A percentile compares a stretch with the other conserved stretches of the same genome.
Evolutionary conservation across 441 rosid genomes (phyloP).

Genomic region (Corymbia calophylla): DNA sequence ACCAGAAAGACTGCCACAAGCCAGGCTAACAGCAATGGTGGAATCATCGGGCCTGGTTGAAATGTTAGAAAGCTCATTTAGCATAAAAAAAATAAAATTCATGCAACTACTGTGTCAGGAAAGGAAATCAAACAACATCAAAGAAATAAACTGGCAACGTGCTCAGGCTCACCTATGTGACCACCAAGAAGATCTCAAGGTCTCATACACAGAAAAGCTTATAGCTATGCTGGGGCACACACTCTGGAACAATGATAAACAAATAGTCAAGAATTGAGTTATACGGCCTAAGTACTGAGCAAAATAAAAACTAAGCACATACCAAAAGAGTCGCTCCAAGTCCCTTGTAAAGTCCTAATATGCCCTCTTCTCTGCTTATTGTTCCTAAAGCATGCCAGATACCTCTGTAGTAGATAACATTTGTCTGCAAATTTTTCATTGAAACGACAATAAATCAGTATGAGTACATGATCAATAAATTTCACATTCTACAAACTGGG

Average conservation of each 20-base stretch:
- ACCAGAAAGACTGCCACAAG: constrained; percentile 95
- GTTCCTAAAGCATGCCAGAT: constrained; percentile 71
- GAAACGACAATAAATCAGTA: neutral
- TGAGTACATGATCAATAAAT: neutral
- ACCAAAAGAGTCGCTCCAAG: constrained; percentile 91
- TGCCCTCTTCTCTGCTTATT: constrained; percentile 72
- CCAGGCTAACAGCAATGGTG: constrained; percentile 52
- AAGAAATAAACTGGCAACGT: neutral
- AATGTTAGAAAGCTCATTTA: neutral
- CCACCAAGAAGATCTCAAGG: constrained; percentile 77
- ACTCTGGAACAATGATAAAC: constrained; percentile 38
- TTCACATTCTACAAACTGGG: neutral
- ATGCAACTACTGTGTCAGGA: neutral
- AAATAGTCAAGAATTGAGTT: neutral
- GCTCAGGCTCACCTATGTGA: constrained; percentile 45
- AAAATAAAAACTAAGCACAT: constrained; percentile 5
- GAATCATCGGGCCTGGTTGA: constrained; percentile 70
- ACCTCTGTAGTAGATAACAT: constrained; percentile 74
- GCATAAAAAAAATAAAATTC: neutral
- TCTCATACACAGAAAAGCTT: constrained; percentile 81
- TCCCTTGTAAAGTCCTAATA: constrained; percentile 86
- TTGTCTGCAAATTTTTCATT: constrained; percentile 47
- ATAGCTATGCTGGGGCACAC: constrained; percentile 95
- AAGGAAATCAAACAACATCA: neutral
- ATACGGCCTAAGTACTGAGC: neutral